Percentiles rank a stretch among this genome's conserved stretches.
Evolutionary conservation across 306 rosid species (phyloP).

Genomic region (Trifolium pratense): DNA sequence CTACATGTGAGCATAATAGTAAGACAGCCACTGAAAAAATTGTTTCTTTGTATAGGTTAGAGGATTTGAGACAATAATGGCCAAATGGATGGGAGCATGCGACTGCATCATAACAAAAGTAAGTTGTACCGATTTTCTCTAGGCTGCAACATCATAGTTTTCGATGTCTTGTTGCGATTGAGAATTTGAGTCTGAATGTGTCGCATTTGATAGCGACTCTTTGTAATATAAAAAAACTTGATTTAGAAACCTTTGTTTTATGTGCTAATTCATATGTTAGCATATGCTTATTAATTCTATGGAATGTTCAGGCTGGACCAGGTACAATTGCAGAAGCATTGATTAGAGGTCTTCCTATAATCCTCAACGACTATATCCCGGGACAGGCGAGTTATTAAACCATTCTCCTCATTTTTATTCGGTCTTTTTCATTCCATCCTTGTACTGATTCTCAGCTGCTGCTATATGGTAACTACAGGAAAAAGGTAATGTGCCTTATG

Average conservation of each 20-base stretch:
- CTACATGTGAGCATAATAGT: conserved; percentile 8
- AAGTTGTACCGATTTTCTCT: conserved; percentile 33
- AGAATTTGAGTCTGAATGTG: background rate
- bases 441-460: conserved; percentile 26
- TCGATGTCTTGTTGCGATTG: background rate
- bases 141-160: background rate
- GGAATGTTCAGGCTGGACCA: conserved; percentile 85
- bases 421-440: background rate
- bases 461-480: conserved; percentile 57
- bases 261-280: conserved; percentile 14
- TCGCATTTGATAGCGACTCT: background rate
- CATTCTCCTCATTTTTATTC: conserved; percentile 6
- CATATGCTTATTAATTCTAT: conserved; percentile 33
- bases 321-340: conserved; percentile 98
- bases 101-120: conserved; percentile 99
- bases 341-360: conserved; percentile 95
- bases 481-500: conserved; percentile 96
- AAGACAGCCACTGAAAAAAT: conserved; percentile 20
- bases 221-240: background rate
- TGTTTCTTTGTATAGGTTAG: conserved; percentile 61
- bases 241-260: background rate
- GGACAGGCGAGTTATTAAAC: conserved; percentile 73
- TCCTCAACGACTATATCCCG: conserved; percentile 94
- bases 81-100: conserved; percentile 99
- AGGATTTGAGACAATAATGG: conserved; percentile 92